Percentiles rank a stretch among this genome's conserved stretches.
These are phyloP conservation scores for Scedosporium boydii DNA, from an alignment of 2,329 filamentous ascomycete genomes.

Conservation along the genomic window DNA sequence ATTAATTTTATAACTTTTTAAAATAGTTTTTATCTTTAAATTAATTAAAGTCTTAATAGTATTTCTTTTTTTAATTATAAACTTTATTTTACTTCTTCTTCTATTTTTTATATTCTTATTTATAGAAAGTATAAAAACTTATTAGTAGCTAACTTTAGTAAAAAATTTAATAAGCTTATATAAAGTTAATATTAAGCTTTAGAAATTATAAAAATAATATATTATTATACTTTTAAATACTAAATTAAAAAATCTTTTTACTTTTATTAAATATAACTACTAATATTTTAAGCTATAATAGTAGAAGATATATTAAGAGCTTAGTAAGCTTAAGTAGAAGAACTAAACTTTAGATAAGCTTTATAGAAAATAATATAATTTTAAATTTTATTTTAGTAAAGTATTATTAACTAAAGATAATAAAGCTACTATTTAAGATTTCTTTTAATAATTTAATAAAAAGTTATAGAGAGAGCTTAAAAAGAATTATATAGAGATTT, in stretches of 20 bases:
- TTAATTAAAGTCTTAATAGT: too few relatives aligned
- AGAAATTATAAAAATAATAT: neutral
- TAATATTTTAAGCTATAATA: neutral
- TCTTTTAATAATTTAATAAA: neutral
- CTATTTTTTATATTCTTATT: neutral
- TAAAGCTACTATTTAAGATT: neutral
- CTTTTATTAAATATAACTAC: neutral
- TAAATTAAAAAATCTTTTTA: neutral
- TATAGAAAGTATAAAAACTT: neutral
- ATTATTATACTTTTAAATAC: neutral
- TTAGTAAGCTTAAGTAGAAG: neutral
- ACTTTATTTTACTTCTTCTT: too few relatives aligned
- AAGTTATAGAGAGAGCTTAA: neutral
- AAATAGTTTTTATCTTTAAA: neutral
- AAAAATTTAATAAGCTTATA: neutral
- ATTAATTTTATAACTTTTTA: neutral
- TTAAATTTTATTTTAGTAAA: neutral
- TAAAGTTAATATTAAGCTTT: neutral
- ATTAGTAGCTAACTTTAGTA: neutral
- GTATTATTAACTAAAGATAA: neutral
- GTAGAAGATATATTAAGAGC: neutral
- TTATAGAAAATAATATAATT: neutral
- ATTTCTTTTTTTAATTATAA: neutral
- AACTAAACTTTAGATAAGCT: neutral
- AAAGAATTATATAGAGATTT: neutral